phyloP scores from a whole-genome alignment of 2,329 filamentous ascomycete genomes.

The Diaporthe eres region DNA sequence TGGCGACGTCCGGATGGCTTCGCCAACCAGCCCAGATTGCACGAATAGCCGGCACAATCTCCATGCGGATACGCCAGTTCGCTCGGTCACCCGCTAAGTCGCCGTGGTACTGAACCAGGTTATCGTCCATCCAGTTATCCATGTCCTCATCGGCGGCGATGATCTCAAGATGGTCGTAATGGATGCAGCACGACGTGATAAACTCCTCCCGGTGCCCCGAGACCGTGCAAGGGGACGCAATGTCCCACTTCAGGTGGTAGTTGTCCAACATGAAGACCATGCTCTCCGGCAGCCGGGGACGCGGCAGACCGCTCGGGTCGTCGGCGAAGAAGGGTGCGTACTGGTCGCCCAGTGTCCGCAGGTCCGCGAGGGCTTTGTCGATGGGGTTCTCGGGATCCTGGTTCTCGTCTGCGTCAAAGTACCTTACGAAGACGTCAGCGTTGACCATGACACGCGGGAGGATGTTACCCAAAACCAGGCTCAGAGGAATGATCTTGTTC shows the following conservation, averaged over 20 bases:
- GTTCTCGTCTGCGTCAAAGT: neutral
- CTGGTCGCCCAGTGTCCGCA: neutral
- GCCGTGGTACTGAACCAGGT: neutral
- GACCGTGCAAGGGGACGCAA: neutral
- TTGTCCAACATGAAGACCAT: conserved; percentile 2
- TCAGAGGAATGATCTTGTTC: neutral
- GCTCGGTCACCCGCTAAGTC: neutral
- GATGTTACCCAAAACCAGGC: neutral
- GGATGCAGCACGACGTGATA: neutral
- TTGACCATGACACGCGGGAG: neutral
- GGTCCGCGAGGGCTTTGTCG: neutral
- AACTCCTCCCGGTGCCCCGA: neutral
- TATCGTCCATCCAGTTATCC: neutral
- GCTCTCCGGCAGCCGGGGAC: neutral
- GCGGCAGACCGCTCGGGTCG: neutral
- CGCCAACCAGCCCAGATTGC: neutral
- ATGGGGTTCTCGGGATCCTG: neutral
- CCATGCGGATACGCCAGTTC: neutral
- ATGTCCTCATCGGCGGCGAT: neutral
- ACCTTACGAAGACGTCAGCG: neutral
- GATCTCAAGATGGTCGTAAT: neutral
- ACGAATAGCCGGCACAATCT: neutral
- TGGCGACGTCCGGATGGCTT: neutral
- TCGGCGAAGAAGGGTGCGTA: neutral
- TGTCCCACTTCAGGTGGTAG: neutral